Evolutionary conservation across 164 flowering plant species (phyloP).

Genomic region (Sedum album): DNA sequence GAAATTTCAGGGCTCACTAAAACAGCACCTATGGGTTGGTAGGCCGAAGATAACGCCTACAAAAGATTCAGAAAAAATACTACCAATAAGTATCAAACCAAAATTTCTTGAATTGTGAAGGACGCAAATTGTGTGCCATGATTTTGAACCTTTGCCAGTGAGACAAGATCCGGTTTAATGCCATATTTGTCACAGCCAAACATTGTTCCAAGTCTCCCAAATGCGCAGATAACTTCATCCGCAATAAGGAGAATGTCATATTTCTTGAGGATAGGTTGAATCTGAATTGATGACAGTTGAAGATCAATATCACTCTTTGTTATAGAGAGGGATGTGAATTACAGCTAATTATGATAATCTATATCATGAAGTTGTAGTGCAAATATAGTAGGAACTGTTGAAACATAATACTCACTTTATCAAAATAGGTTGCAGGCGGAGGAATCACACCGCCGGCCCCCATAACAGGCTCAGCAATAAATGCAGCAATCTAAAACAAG

Average conservation of each 20-base stretch:
- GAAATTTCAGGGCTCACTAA: slow-evolving; percentile 87
- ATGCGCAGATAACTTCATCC: too few relatives aligned
- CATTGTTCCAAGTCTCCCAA: too few relatives aligned
- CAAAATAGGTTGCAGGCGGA: slow-evolving; percentile 93
- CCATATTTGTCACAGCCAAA: slow-evolving; percentile 41
- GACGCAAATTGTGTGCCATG: background rate
- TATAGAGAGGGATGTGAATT: slow-evolving; percentile 91
- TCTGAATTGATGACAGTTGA: slow-evolving; percentile 32
- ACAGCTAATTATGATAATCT: slow-evolving; percentile 46
- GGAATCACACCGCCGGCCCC: slow-evolving; percentile 98
- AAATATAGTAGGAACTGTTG: background rate
- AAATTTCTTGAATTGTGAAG: slow-evolving; percentile 63
- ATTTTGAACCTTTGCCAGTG: slow-evolving; percentile 15
- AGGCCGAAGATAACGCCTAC: slow-evolving; percentile 13
- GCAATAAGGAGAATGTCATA: too few relatives aligned
- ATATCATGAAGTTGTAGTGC: slow-evolving; percentile 12
- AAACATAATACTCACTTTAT: slow-evolving; percentile 41
- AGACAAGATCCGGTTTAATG: slow-evolving; percentile 92
- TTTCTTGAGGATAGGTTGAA: slow-evolving; percentile 87
- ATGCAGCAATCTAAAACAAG: slow-evolving; percentile 82
- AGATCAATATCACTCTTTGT: slow-evolving; percentile 93
- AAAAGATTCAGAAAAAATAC: slow-evolving; percentile 29
- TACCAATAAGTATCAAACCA: slow-evolving; percentile 1
- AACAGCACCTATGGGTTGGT: slow-evolving; percentile 95
- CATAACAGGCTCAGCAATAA: slow-evolving; percentile 99